phyloP scores from a whole-genome alignment of 2,329 filamentous ascomycete species.

The Ceratocystis eucalypticola region DNA sequence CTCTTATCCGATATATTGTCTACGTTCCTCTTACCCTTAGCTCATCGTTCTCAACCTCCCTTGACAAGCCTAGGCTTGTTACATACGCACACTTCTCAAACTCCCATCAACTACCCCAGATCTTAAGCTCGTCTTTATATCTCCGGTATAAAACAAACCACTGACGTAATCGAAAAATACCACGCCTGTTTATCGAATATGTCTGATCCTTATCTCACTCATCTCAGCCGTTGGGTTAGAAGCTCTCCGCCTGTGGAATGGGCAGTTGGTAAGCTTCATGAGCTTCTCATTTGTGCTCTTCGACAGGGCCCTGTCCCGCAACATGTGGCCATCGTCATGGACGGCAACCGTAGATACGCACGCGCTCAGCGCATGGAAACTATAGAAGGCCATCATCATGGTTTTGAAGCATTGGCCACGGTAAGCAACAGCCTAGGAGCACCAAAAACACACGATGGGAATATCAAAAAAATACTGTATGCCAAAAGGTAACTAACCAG shows the following conservation, averaged over 20 bases:
- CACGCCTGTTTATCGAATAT: conserved; percentile 26
- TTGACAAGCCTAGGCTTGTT: neutral
- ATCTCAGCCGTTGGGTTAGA: conserved; percentile 54
- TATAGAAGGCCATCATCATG: conserved; percentile 86
- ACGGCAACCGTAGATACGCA: conserved; percentile 90
- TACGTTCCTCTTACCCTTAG: neutral
- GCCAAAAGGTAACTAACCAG: neutral
- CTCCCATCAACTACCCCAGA: neutral
- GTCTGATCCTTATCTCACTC: conserved; percentile 41
- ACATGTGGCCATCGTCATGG: conserved; percentile 99
- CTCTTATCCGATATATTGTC: neutral
- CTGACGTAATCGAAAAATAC: neutral
- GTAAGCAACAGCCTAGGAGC: conserved; percentile 2
- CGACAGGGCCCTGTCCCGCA: conserved; percentile 84
- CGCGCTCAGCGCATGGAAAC: conserved; percentile 86
- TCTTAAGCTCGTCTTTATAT: neutral
- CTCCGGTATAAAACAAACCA: neutral
- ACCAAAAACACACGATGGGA: neutral
- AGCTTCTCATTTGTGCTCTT: conserved; percentile 75
- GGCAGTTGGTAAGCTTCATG: conserved; percentile 63
- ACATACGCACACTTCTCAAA: neutral
- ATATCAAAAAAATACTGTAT: neutral
- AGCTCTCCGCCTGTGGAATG: conserved; percentile 87
- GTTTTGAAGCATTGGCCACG: conserved; percentile 80
- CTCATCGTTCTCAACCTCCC: neutral